Base-by-base conservation (phyloP, 768 basidiomycete genomes). In the Pisolithus orientalis region DNA sequence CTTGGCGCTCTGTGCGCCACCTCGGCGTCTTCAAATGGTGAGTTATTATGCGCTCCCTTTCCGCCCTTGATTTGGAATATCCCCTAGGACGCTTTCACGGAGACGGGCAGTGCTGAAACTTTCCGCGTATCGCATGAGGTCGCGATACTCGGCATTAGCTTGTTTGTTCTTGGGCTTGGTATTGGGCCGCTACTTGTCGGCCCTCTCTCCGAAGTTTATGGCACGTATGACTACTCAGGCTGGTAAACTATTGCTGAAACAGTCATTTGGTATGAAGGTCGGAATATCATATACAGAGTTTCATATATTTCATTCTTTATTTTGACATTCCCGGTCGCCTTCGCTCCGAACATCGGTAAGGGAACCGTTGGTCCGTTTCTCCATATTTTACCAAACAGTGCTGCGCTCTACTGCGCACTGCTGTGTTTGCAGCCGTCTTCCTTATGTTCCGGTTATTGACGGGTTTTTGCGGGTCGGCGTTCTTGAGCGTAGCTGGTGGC, bases 301-400 rank as follows among this genome's bases (percentile, higher is more conserved):
- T 84, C 85, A 0, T 90, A 84, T 55, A 56, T 70, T 1, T 56
- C 80, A 5, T 83, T 87, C 63, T 80, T 87, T 59, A 60, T 79
- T 1, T 76, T 85, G 51, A 80, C 82, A 17, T 85, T 84, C 60
- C 84, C 87, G 0, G 81, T 87, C 6, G 85, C 87, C 1, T 90
- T 92, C 54, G 78, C 86, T 1, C 82, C 80, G 4, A 74, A 87
- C 57, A 75, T 82, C 24, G 75, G 84, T 84, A 47, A 44, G 29
- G 13, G 21, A 9, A n/a, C 21, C 21, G 21, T 21, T 27, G 10
- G 9, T 27, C 27, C 14, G 11, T 14, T 29, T 10, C 10, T 6
- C 44, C 34, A 17, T 4, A 43, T 21, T 14, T 37, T 8, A 6
- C 34, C 32, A 5, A 38, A 13, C 11, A 14, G 13, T 11, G 34